phyloP scores from a whole-genome alignment of 2,329 filamentous ascomycete genomes.

The Exophiala lecanii-corni region DNA sequence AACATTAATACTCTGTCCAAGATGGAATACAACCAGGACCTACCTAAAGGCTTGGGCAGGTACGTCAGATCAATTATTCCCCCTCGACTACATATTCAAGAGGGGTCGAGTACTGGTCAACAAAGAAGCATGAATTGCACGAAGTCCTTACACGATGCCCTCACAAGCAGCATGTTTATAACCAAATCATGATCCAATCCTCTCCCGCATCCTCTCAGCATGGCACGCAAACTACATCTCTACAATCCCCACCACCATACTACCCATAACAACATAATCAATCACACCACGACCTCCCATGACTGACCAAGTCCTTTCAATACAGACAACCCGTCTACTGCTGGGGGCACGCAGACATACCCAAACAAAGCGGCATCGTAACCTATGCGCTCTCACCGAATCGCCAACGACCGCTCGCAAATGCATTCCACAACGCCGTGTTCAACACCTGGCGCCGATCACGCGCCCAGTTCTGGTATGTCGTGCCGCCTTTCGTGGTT shows the following conservation, averaged over 20 bases:
- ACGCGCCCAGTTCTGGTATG: slow-evolving; percentile 80
- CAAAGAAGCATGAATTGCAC: no score
- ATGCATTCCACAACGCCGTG: slow-evolving; percentile 71
- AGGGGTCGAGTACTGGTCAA: no score
- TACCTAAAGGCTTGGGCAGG: slow-evolving; percentile 11
- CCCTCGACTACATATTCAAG: no score
- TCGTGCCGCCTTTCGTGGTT: slow-evolving; percentile 69
- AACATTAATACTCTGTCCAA: neutral
- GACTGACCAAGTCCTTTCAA: no score
- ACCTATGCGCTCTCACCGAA: slow-evolving; percentile 77
- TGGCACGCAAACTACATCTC: no score
- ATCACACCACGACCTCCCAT: no score
- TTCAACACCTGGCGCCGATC: slow-evolving; percentile 94
- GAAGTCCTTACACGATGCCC: no score
- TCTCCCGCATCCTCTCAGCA: no score
- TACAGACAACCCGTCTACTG: slow-evolving; percentile 15
- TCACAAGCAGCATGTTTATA: no score
- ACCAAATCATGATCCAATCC: no score
- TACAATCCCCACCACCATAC: neutral
- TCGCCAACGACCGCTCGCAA: slow-evolving; percentile 81
- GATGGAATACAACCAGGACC: slow-evolving; percentile 22
- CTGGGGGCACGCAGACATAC: slow-evolving; percentile 27
- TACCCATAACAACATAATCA: slow-evolving; percentile 2
- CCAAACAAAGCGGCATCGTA: slow-evolving; percentile 55
- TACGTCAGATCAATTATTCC: neutral